A percentile compares a stretch with the other conserved stretches of the same genome.
phyloP scores from a whole-genome alignment of 768 basidiomycete genomes.

The Tubosaeta sp. region DNA sequence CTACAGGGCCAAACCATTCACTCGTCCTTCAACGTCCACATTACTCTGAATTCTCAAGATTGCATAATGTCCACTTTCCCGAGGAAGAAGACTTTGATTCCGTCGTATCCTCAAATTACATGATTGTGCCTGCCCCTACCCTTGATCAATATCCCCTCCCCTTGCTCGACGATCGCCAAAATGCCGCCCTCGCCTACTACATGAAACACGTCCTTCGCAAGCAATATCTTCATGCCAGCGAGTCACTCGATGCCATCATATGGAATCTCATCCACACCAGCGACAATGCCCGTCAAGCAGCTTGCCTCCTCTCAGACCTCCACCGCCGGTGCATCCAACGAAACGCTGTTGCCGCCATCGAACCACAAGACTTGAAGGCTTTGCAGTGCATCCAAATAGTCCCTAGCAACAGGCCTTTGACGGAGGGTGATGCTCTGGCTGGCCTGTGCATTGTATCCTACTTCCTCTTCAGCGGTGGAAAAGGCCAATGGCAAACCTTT shows the following conservation, averaged over 20 bases:
- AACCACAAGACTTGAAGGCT: constrained; percentile 22
- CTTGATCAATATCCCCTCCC: constrained; percentile 14
- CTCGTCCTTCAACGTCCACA: constrained; percentile 26
- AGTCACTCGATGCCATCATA: constrained; percentile 43
- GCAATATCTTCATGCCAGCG: constrained; percentile 68
- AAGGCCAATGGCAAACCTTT: constrained; percentile 65
- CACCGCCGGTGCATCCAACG: constrained; percentile 37
- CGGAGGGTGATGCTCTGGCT: constrained; percentile 72
- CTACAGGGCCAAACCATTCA: constrained; percentile 41
- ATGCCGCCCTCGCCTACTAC: constrained; percentile 39
- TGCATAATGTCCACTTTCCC: constrained; percentile 7
- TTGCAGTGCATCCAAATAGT: constrained; percentile 23
- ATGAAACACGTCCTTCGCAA: constrained; percentile 57
- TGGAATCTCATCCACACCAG: constrained; percentile 45
- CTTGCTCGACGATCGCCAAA: constrained; percentile 15
- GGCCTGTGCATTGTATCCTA: constrained; percentile 72
- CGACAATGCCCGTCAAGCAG: constrained; percentile 51
- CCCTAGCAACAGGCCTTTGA: constrained; percentile 23
- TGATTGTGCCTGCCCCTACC: constrained; percentile 5
- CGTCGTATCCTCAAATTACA: constrained; percentile 22
- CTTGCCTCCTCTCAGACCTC: constrained; percentile 58
- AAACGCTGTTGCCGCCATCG: constrained; percentile 16
- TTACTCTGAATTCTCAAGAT: constrained; percentile 25
- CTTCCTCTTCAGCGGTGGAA: constrained; percentile 74
- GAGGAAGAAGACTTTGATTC: constrained; percentile 13